Evolutionary conservation across 805 yeast genomes (phyloP).

Genomic region (Debaryomyces prosopidis): DNA sequence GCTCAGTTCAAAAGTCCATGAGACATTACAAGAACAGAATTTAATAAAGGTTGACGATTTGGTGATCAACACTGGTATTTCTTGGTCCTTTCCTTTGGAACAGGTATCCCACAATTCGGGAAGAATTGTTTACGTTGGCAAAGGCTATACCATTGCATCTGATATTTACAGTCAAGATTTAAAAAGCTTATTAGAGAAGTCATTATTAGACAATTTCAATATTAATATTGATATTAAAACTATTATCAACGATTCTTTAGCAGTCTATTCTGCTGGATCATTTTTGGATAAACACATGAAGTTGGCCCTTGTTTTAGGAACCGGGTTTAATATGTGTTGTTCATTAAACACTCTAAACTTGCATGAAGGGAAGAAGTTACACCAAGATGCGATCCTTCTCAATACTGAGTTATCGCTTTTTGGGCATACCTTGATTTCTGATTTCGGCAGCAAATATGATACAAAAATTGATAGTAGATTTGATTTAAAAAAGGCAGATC

Average conservation of each 20-base stretch:
- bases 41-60: conserved; percentile 6
- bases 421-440: conserved; percentile 37
- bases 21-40: conserved; percentile 24
- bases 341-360: conserved; percentile 21
- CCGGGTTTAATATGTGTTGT: conserved; percentile 64
- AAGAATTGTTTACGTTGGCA: conserved; percentile 54
- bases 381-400: conserved; percentile 22
- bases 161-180: conserved; percentile 43
- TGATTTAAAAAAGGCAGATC: conserved; percentile 10
- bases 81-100: conserved; percentile 59
- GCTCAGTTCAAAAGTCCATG: conserved; percentile 36
- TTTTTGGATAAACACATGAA: conserved; percentile 35
- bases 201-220: conserved; percentile 21
- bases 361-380: conserved; percentile 18
- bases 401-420: conserved; percentile 61
- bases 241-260: conserved; percentile 65
- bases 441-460: conserved; percentile 40
- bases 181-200: conserved; percentile 38
- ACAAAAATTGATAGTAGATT: conserved; percentile 35
- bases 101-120: conserved; percentile 44
- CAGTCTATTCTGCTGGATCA: conserved; percentile 58
- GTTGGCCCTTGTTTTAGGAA: conserved; percentile 65
- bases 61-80: conserved; percentile 43
- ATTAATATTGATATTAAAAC: conserved; percentile 39
- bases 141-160: conserved; percentile 53